These are phyloP conservation scores for Colletotrichum noveboracense DNA, from an alignment of 2,329 filamentous ascomycete genomes.

Conservation along the genomic window DNA sequence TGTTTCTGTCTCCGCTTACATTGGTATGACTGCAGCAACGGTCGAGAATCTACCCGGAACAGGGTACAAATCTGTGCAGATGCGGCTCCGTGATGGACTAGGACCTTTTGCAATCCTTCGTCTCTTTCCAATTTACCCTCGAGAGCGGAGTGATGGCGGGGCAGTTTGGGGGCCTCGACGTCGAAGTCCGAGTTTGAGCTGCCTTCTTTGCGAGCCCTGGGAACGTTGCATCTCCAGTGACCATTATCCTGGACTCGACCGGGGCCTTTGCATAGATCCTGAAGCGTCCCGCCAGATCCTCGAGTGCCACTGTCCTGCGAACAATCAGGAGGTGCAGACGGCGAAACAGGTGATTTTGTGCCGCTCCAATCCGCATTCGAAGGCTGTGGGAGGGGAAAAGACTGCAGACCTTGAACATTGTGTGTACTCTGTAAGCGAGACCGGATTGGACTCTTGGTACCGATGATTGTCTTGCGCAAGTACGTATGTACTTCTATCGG, in stretches of 20 bases:
- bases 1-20: neutral
- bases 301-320: neutral
- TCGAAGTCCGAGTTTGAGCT: neutral
- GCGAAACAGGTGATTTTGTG: neutral
- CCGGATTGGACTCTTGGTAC: neutral
- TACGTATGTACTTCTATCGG: neutral
- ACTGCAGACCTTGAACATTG: neutral
- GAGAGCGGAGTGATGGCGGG: neutral
- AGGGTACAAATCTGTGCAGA: neutral
- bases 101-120: neutral
- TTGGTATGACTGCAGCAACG: neutral
- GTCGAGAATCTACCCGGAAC: neutral
- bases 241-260: neutral
- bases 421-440: neutral
- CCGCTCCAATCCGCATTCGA: constrained; percentile 1
- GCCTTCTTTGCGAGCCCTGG: neutral
- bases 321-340: neutral
- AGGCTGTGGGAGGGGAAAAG: neutral
- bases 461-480: neutral
- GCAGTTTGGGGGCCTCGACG: neutral
- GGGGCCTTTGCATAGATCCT: neutral
- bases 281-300: neutral
- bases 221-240: neutral
- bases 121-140: neutral
- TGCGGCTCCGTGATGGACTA: neutral